Base-by-base conservation (phyloP, 2,329 filamentous ascomycete genomes). In the Trichoderma simmonsii region DNA sequence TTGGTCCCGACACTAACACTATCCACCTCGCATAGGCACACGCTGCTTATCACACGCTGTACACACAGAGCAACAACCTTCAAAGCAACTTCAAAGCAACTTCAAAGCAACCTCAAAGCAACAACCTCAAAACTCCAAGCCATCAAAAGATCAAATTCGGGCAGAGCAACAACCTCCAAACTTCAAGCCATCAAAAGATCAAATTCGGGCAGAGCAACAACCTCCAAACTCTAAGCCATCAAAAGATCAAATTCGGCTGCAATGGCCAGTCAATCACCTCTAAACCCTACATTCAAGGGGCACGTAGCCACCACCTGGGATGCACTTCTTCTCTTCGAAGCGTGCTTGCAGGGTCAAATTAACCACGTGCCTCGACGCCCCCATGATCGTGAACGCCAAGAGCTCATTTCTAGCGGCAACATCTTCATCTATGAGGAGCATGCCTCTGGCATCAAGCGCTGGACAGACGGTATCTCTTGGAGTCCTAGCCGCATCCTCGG, bases 401-500 rank as follows among this genome's bases (percentile, higher is more conserved):
- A 89, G 24, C 88, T 97, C 66, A 96, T 97, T 78, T 88, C 88
- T 75, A 97, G 93, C 76, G 95, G 95, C 43, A 92, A 92, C 75
- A 89, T 97, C 61, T 96, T 97, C 82, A 93, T 97, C 75, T 98
- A 97, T 80, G 94, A 97, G 78, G 94, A 97, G 80, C 91, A 93
- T 73, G 91, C 93, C 0, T 97, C 94, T 0, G 94, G 94, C 6
- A 97, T 97, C 83, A 97, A 97, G 83, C 88, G 95, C 71, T 98
- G 95, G 95, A 97, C 94, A 0, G 95, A 98, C 76, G 94, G 95
- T 15, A 89, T 95, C 12, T 91, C 92, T 7, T 98, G 95, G 95
- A 97, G 93, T 76, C 95, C 95, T 0, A 97, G 91, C 80, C 91
- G 92, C 18, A 95, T 97, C 62, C 85, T 95, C 62, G 92, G 91